A percentile compares a stretch with the other conserved stretches of the same genome.
Evolutionary conservation across 2,329 filamentous ascomycete species (phyloP).

Genomic region (Sporothrix globosa): DNA sequence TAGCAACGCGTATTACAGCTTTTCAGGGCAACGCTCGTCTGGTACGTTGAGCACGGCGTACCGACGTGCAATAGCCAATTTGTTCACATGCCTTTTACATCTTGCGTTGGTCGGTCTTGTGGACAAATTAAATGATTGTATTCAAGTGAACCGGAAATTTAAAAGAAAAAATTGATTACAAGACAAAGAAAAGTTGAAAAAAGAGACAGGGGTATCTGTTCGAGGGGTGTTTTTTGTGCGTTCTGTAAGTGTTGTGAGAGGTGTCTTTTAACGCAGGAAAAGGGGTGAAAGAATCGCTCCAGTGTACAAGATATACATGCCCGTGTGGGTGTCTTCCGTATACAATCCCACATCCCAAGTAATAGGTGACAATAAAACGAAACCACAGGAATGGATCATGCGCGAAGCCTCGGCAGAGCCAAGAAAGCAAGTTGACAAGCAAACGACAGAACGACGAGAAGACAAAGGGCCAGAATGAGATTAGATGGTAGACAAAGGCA

Average conservation of each 20-base stretch:
- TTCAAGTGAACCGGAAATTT: background rate
- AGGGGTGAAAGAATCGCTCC: background rate
- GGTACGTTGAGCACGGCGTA: too few species aligned
- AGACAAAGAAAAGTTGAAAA: background rate
- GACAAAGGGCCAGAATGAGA: background rate
- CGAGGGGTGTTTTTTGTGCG: background rate
- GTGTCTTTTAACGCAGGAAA: background rate
- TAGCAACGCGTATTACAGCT: background rate
- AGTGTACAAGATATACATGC: constrained; percentile 11
- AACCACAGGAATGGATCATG: background rate
- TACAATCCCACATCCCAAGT: background rate
- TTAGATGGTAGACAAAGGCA: background rate
- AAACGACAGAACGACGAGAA: background rate
- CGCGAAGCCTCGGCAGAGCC: background rate
- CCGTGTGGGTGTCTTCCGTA: constrained; percentile 5
- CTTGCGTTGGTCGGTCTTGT: too few species aligned
- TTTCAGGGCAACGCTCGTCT: background rate
- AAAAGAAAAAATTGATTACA: background rate
- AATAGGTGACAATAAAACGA: background rate
- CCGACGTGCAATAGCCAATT: background rate
- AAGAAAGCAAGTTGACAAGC: background rate
- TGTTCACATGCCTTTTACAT: background rate
- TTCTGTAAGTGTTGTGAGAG: background rate
- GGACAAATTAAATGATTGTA: constrained; percentile 4
- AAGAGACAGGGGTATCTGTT: constrained; percentile 19